Evolutionary conservation across 257 asterid genomes (phyloP).

Genomic region (Jacaranda mimosifolia): DNA sequence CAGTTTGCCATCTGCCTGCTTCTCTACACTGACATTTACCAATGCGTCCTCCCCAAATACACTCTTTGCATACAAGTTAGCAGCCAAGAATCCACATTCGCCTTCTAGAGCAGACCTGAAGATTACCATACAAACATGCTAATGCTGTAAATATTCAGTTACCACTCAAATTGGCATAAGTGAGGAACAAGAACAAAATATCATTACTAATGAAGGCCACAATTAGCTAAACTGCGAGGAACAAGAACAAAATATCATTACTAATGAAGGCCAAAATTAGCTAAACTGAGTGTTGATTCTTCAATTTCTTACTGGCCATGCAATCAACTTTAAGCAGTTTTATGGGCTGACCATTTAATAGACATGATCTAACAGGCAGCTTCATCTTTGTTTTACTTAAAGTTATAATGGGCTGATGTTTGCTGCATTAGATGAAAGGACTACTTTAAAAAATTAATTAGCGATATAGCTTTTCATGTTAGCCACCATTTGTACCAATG

Average conservation of each 20-base stretch:
- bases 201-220: neutral
- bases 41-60: slow-evolving; percentile 98
- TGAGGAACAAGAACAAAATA: slow-evolving; percentile 11
- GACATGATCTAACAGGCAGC: neutral
- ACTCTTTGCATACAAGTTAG: slow-evolving; percentile 96
- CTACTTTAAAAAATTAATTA: neutral
- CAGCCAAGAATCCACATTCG: slow-evolving; percentile 97
- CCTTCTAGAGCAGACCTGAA: slow-evolving; percentile 97
- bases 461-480: neutral
- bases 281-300: neutral
- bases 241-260: slow-evolving; percentile 4
- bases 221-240: too few species aligned
- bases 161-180: slow-evolving; percentile 6
- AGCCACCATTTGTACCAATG: neutral
- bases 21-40: slow-evolving; percentile 94
- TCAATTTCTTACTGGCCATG: slow-evolving; percentile 1
- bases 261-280: neutral
- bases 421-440: slow-evolving; percentile 12
- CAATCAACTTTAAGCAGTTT: slow-evolving; percentile 1
- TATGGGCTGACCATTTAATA: neutral
- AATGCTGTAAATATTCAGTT: slow-evolving; percentile 11
- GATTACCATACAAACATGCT: slow-evolving; percentile 30
- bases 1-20: slow-evolving; percentile 86
- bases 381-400: slow-evolving; percentile 9
- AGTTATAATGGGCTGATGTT: neutral